Base-by-base conservation (phyloP, 371 early-diverging fungal species). In the Catenaria anguillulae region DNA sequence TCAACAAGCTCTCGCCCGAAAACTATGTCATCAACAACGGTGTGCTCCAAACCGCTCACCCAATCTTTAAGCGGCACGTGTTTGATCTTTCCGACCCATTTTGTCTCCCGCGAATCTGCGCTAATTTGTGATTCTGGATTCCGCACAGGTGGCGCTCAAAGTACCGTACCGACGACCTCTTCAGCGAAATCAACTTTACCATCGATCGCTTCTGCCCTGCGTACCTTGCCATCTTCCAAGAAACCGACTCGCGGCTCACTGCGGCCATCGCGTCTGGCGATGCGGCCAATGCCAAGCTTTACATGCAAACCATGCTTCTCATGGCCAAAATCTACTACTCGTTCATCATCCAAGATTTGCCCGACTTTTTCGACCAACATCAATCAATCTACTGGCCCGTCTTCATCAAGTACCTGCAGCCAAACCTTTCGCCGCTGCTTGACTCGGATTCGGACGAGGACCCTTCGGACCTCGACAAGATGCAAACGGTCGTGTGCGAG, bases 311-410 rank as follows among this genome's bases (percentile, higher is more conserved):
- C 19, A 66, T 97, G 52, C 72, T 81, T 59, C 76, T 92, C 10
- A 65, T 93, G 63, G 77, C 81, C 63, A 88, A 94, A 71, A 87
- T 97, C 55, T 97, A 81, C 70, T 91, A 88, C 66, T 85, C 85
- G 68, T 71, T 94, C 60, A 95, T 90, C 70, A 90, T 81, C 69
- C 95, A 95, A 70, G 98, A 98, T 75, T 71, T 95, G 48, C 96
- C 96, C 19, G 92, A 89, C 64, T 93, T 89, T 73, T 95, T 95
- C 65, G 97, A 94, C 66, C 93, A 94, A 67, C 77, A 93, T 69
- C 80, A 88, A 73, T 71, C 67, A 10, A 71, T 75, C 55, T 92
- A 91, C 62, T 82, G 90, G 86, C 67, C 67, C 8, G 70, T 89
- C 29, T 83, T 96, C 65, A 81, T 83, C 70, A 89, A 89, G 66